Conservation (phyloP, 352 stramenopile genomes). For the Phytophthora brassicae region DNA sequence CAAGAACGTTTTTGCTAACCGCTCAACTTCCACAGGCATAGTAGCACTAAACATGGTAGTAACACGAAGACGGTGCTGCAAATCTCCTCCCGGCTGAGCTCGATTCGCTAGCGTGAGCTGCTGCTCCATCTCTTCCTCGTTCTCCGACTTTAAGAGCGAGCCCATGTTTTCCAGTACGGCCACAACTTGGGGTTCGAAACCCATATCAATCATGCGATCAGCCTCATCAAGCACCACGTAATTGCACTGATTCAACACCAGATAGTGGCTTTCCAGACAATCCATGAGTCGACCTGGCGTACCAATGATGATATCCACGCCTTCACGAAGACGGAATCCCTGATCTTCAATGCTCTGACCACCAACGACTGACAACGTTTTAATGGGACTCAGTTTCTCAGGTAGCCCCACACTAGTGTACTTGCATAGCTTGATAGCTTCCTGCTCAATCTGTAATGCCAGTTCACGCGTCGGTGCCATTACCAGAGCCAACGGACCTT, state of each 20-base stretch:
- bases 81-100: conserved; percentile 31
- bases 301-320: conserved; percentile 98
- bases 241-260: conserved; percentile 99
- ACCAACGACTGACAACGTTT: conserved; percentile 90
- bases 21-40: conserved; percentile 97
- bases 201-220: conserved; percentile 98
- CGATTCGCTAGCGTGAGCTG: conserved; percentile 77
- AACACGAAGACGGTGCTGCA: conserved; percentile 79
- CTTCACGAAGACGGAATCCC: conserved; percentile 94
- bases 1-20: conserved; percentile 97
- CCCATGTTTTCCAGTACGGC: conserved; percentile 97
- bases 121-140: conserved; percentile 95
- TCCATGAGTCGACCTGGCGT: conserved; percentile 98
- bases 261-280: conserved; percentile 96
- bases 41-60: conserved; percentile 99
- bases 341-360: conserved; percentile 97
- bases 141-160: conserved; percentile 95
- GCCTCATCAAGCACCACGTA: conserved; percentile 99
- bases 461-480: conserved; percentile 98
- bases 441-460: conserved; percentile 97
- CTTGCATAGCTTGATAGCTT: conserved; percentile 92
- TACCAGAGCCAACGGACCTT: conserved; percentile 97
- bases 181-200: conserved; percentile 97
- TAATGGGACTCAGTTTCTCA: conserved; percentile 66
- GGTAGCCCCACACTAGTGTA: conserved; percentile 74